Percentiles rank a stretch among this genome's conserved stretches.
Conservation (phyloP, 345 rosid species). For the Ceriops tagal region DNA sequence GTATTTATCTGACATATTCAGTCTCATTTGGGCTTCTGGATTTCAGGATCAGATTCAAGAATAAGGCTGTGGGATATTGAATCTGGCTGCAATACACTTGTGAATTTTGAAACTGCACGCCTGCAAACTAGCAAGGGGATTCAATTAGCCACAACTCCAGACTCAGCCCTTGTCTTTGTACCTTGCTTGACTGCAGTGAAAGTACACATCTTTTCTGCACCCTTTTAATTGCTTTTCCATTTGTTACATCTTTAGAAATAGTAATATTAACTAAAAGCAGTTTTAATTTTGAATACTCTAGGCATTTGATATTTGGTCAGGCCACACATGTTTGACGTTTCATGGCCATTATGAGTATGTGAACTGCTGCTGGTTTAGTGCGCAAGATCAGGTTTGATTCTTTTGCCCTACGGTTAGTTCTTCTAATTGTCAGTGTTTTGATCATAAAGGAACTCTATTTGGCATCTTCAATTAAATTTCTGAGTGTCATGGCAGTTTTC, state of each 20-base stretch:
- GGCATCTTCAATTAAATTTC: background rate
- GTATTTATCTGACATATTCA: background rate
- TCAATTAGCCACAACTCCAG: constrained; percentile 60
- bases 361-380: constrained; percentile 74
- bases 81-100: constrained; percentile 89
- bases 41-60: constrained; percentile 90
- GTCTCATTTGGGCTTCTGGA: constrained; percentile 19
- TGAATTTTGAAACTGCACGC: constrained; percentile 84
- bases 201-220: constrained; percentile 33
- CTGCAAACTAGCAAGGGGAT: constrained; percentile 71
- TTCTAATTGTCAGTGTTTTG: background rate
- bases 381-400: constrained; percentile 69
- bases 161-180: constrained; percentile 70
- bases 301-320: constrained; percentile 88
- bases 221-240: constrained; percentile 2
- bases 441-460: background rate
- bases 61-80: constrained; percentile 87
- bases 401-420: background rate
- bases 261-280: background rate
- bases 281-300: constrained; percentile 22
- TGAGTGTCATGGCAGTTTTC: background rate
- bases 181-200: constrained; percentile 83
- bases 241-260: constrained; percentile 2
- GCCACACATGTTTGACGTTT: constrained; percentile 50
- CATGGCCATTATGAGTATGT: constrained; percentile 83